A percentile compares a stretch with the other conserved stretches of the same genome.
Evolutionary conservation across 225 moss, liverwort and hornwort species (phyloP).

Genomic region (Polytrichum commune): DNA sequence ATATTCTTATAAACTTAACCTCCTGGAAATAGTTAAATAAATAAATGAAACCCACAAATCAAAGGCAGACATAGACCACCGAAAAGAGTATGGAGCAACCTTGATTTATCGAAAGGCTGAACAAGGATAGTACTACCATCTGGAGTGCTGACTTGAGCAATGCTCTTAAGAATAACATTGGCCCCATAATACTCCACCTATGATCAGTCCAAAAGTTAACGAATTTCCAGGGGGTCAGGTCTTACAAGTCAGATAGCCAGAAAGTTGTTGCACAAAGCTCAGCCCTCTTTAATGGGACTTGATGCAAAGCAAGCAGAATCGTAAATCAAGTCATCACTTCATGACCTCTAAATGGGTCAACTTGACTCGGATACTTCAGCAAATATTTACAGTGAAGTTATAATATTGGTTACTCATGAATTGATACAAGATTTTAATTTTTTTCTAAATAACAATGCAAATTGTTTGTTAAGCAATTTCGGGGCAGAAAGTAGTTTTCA

Average conservation of each 20-base stretch:
- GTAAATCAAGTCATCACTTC: too few relatives aligned
- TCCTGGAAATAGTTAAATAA: neutral
- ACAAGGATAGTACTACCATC: constrained; percentile 92
- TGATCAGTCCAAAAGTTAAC: neutral
- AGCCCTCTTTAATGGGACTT: too few relatives aligned
- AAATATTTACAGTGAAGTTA: too few relatives aligned
- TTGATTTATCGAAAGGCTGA: constrained; percentile 93
- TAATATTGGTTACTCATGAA: too few relatives aligned
- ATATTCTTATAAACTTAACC: neutral
- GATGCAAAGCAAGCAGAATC: too few relatives aligned
- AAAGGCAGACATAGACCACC: neutral
- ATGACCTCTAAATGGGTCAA: too few relatives aligned
- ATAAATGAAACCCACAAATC: neutral
- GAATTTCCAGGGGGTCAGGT: neutral
- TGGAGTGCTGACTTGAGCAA: constrained; percentile 88
- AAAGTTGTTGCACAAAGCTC: too few relatives aligned
- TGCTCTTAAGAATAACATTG: constrained; percentile 81
- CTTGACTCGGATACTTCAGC: too few relatives aligned
- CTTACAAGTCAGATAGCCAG: too few relatives aligned
- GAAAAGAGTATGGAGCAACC: constrained; percentile 37
- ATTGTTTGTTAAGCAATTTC: neutral
- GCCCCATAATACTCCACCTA: constrained; percentile 96
- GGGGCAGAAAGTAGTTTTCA: constrained; percentile 17
- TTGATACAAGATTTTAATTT: too few relatives aligned
- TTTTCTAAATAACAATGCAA: too few relatives aligned